These are phyloP conservation scores for Avena atlantica DNA, from an alignment of 176 grass and related monocot genomes.

Conservation along the genomic window DNA sequence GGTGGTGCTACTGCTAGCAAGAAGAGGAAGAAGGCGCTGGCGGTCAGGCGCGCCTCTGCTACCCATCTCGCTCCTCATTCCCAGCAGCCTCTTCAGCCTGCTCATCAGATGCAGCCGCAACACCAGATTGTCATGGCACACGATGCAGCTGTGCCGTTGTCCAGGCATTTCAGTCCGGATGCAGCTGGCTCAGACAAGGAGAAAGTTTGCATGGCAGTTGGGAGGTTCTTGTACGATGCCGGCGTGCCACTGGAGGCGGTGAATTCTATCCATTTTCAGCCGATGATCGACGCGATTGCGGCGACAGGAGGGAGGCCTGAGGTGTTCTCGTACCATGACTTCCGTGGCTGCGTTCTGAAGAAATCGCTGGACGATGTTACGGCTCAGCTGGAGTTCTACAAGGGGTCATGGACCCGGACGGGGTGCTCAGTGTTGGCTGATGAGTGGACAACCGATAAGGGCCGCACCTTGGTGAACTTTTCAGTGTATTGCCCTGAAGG, in stretches of 20 bases:
- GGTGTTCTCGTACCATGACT: constrained; percentile 66
- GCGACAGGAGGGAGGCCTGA: constrained; percentile 54
- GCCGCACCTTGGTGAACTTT: constrained; percentile 84
- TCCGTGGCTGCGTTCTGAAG: constrained; percentile 77
- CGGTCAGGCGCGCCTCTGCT: constrained; percentile 15
- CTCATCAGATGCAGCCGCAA: constrained; percentile 32
- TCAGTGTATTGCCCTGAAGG: constrained; percentile 85
- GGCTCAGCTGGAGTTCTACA: constrained; percentile 31
- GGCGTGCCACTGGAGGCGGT: constrained; percentile 75
- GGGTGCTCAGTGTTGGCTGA: constrained; percentile 84
- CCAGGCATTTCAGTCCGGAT: neutral
- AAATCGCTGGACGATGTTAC: constrained; percentile 68
- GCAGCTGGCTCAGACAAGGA: constrained; percentile 48
- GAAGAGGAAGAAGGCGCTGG: constrained; percentile 54
- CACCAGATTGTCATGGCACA: constrained; percentile 37
- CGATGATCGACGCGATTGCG: constrained; percentile 77
- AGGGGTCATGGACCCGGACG: constrained; percentile 62
- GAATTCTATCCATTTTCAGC: constrained; percentile 75
- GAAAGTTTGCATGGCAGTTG: constrained; percentile 68
- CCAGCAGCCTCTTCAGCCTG: constrained; percentile 1
- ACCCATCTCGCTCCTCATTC: neutral
- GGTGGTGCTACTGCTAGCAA: constrained; percentile 7
- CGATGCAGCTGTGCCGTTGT: constrained; percentile 16
- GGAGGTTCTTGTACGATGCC: constrained; percentile 76
- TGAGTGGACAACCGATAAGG: constrained; percentile 65